Base-by-base conservation (phyloP, 345 rosid genomes). In the Ceriops tagal region DNA sequence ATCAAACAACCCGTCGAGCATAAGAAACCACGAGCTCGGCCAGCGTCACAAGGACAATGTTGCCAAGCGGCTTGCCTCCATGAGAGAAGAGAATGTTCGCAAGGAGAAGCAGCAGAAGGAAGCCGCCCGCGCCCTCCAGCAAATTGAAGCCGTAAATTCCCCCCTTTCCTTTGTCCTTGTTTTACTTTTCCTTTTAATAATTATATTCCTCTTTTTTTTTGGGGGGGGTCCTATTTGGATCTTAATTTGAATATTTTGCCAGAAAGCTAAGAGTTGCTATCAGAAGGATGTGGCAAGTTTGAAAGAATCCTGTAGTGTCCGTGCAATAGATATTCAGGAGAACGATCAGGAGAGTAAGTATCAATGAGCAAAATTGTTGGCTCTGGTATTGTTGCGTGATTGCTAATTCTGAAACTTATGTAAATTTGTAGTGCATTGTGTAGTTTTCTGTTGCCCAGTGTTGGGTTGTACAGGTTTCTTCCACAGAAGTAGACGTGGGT, bases 241-340 rank as follows among this genome's bases (percentile, higher is more conserved):
- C 11, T 61, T 34, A 26, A 1, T 59, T 20, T 56, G 3, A 61
- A 51, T 15, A 52, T 66, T 1, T 28, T 83, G 39, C 75, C 85
- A 95, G 99, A 95, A 92, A 92, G 99, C 97, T 27, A 86, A 88
- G 68, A 89, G 85, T 55, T 87, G 96, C 83, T 95, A 95, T 80
- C 99, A 95, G 83, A 90, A 92, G 79, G 99, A 92, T 70, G 78
- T 92, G 18, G 92, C 79, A 27, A 83, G 66, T 71, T 69, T 86
- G 77, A 81, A 87, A 73, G 77, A 78, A 80, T 86, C 89, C 6
- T 87, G 89, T 65, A 77, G 62, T 69, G 80, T 70, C 21, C 70
- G 53, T 69, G 84, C 79, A n/a, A 67, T 88, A 65, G 87, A 81
- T 64, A 67, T 79, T 34, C 78, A 76, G 30, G 84, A 75, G 5